A percentile compares a stretch with the other conserved stretches of the same genome.
Conservation (phyloP, 345 rosid species). For the Hibiscus mutabilis region DNA sequence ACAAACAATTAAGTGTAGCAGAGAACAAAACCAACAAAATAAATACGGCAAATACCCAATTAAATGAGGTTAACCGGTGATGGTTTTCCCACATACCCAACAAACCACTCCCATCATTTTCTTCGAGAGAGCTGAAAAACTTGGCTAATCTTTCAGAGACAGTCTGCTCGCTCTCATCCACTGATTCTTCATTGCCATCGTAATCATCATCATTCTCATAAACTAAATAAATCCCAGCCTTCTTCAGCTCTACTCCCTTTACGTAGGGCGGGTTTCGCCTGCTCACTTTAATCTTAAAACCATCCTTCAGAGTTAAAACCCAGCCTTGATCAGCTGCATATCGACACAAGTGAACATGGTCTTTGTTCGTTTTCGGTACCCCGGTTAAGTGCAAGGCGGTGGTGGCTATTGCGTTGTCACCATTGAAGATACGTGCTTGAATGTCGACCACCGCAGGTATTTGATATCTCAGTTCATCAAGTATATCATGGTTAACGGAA, state of each 20-base stretch:
- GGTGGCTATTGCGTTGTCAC: neutral
- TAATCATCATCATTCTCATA: constrained; percentile 44
- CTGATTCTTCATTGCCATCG: constrained; percentile 30
- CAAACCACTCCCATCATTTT: neutral
- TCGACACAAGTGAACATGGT: constrained; percentile 50
- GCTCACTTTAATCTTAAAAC: constrained; percentile 27
- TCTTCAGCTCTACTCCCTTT: constrained; percentile 33
- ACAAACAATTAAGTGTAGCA: too few species aligned
- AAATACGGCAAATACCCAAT: too few species aligned
- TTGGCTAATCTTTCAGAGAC: constrained; percentile 35
- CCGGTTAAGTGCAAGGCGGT: constrained; percentile 32
- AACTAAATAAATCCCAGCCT: constrained; percentile 36
- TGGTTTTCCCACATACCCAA: too few species aligned
- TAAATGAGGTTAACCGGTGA: too few species aligned
- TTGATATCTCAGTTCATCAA: constrained; percentile 24
- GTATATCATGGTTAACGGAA: constrained; percentile 26
- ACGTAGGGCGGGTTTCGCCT: constrained; percentile 15
- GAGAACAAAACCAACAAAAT: too few species aligned
- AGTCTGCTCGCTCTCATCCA: constrained; percentile 30
- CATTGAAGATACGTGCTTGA: constrained; percentile 30
- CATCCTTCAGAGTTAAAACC: constrained; percentile 30
- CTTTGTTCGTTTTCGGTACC: constrained; percentile 35
- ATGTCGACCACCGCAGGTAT: constrained; percentile 31
- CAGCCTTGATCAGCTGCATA: constrained; percentile 27
- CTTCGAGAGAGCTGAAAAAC: constrained; percentile 28